phyloP scores from a whole-genome alignment of 371 early-diverging fungal genomes.

The Mortierella sp. region DNA sequence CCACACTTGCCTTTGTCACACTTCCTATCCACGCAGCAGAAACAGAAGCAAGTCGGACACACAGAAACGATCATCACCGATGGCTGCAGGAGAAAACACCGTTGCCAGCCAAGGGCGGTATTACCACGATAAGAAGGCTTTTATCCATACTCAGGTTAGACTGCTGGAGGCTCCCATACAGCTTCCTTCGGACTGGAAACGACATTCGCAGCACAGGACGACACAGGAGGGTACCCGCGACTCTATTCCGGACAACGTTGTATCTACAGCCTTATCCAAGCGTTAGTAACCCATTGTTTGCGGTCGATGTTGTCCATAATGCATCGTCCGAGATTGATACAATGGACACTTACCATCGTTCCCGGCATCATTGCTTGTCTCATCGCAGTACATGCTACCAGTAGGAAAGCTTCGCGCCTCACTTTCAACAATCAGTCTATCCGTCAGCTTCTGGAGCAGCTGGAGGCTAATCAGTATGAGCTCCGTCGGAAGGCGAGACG shows the following conservation, averaged over 20 bases:
- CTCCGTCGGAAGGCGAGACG: conserved; percentile 27
- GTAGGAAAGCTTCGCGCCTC: conserved; percentile 30
- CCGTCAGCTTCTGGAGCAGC: conserved; percentile 42
- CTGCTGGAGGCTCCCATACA: conserved; percentile 31
- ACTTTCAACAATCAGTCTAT: conserved; percentile 40
- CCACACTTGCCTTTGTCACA: too few species aligned
- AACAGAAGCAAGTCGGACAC: not conserved
- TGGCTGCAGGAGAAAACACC: conserved; percentile 1
- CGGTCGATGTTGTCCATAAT: too few species aligned
- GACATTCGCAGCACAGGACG: conserved; percentile 21
- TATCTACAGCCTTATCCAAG: conserved; percentile 26
- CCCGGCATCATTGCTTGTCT: too few species aligned
- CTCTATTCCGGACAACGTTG: conserved; percentile 22
- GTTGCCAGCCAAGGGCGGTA: conserved; percentile 36
- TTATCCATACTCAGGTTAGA: conserved; percentile 33
- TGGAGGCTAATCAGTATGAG: conserved; percentile 38
- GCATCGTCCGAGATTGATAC: too few species aligned
- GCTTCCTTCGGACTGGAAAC: conserved; percentile 26
- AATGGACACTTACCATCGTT: too few species aligned
- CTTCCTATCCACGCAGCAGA: too few species aligned
- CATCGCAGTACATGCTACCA: conserved; percentile 26
- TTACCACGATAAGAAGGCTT: conserved; percentile 49
- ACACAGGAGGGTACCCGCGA: conserved; percentile 12
- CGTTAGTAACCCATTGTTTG: conserved; percentile 7
- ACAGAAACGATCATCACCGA: not conserved